Percentiles rank a stretch among this genome's conserved stretches.
Conservation (phyloP, 345 rosid genomes). For the Limnanthes douglasii region DNA sequence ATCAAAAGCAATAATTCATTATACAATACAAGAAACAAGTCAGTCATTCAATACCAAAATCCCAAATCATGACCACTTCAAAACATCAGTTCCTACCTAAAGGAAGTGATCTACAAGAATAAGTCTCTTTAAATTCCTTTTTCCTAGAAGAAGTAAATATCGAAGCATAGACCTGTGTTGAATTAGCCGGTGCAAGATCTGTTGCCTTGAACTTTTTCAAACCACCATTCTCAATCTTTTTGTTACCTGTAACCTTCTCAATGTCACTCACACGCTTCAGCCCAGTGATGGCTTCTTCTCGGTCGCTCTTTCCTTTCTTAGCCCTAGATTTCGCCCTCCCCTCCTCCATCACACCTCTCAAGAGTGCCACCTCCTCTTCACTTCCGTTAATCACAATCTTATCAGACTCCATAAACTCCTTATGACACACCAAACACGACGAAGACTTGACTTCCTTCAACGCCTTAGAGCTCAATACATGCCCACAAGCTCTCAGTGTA, state of each 20-base stretch:
- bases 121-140: conserved; percentile 62
- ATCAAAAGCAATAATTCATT: too few relatives aligned
- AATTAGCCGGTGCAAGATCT: conserved; percentile 57
- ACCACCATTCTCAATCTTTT: conserved; percentile 22
- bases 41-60: too few relatives aligned
- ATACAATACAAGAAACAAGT: too few relatives aligned
- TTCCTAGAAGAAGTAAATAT: conserved; percentile 78
- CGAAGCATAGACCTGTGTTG: conserved; percentile 82
- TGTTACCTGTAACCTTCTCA: conserved; percentile 31
- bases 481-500: conserved; percentile 66
- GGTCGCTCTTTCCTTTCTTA: conserved; percentile 43
- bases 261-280: conserved; percentile 24
- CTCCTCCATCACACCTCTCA: conserved; percentile 67
- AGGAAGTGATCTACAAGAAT: conserved; percentile 64
- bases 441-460: conserved; percentile 85
- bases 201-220: conserved; percentile 53
- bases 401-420: conserved; percentile 48
- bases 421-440: conserved; percentile 75
- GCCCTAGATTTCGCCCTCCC: conserved; percentile 40
- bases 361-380: conserved; percentile 51
- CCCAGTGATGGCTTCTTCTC: conserved; percentile 12
- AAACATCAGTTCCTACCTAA: conserved; percentile 64
- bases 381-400: conserved; percentile 73
- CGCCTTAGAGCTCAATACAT: conserved; percentile 85
- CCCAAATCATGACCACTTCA: too few relatives aligned